phyloP scores from a whole-genome alignment of 1,284 basidiomycete species.

The Apiotrichum montevideense region DNA sequence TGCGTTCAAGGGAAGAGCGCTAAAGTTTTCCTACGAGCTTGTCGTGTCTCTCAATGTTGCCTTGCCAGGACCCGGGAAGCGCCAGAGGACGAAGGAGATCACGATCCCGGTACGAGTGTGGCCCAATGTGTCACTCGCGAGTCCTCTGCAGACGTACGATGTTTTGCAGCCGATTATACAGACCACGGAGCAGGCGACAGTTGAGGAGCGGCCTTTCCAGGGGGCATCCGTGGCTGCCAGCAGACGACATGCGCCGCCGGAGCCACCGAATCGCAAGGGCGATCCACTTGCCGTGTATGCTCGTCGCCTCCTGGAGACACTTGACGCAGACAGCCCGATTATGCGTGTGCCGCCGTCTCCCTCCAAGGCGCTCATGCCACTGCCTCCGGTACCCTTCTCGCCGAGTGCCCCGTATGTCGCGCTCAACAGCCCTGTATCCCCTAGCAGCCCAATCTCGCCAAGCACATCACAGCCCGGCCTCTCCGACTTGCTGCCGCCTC shows the following conservation, averaged over 20 bases:
- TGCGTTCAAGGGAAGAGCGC: slow-evolving; percentile 73
- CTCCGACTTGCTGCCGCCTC: not conserved
- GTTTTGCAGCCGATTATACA: slow-evolving; percentile 43
- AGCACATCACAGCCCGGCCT: not conserved
- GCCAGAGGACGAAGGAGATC: slow-evolving; percentile 36
- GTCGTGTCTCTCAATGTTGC: slow-evolving; percentile 57
- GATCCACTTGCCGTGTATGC: slow-evolving; percentile 32
- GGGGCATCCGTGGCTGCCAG: not conserved
- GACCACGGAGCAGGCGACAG: slow-evolving; percentile 42
- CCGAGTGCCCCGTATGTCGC: not conserved
- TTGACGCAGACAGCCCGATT: slow-evolving; percentile 3
- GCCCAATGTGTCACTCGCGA: slow-evolving; percentile 35
- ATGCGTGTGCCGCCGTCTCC: slow-evolving; percentile 12
- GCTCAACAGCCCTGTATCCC: not conserved
- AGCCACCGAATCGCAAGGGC: slow-evolving; percentile 8
- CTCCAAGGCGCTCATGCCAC: slow-evolving; percentile 5
- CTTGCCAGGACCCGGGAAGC: slow-evolving; percentile 29
- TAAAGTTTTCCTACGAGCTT: slow-evolving; percentile 83
- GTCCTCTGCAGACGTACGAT: slow-evolving; percentile 35
- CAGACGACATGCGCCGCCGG: not conserved
- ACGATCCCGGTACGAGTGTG: slow-evolving; percentile 38
- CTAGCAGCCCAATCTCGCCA: not conserved
- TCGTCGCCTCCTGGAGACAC: slow-evolving; percentile 27
- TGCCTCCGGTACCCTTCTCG: not conserved
- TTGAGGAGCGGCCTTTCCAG: slow-evolving; percentile 11